Percentiles rank a stretch among this genome's conserved stretches.
Evolutionary conservation across 192 early-diverging fungal genomes (phyloP).

Genomic region (Globomyces pollinis-pini): DNA sequence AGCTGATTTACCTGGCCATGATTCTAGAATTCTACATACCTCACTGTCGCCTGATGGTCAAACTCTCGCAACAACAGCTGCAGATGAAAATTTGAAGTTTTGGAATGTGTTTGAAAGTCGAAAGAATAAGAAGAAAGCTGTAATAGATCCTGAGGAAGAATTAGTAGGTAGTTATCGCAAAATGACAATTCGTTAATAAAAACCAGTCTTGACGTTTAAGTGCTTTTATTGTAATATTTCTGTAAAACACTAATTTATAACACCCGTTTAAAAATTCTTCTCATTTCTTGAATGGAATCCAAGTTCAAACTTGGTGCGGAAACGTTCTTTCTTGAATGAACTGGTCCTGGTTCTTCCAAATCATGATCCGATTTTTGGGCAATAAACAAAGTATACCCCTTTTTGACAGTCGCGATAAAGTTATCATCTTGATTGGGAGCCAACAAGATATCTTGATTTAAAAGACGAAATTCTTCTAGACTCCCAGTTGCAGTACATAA

Average conservation of each 20-base stretch:
- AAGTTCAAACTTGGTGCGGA: conserved; percentile 1
- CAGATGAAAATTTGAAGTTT: conserved; percentile 51
- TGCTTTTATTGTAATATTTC: too few species aligned
- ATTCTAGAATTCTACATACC: conserved; percentile 36
- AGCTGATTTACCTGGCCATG: conserved; percentile 45
- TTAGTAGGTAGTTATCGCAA: not conserved
- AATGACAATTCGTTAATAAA: not conserved
- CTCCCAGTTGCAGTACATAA: not conserved
- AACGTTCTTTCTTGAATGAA: not conserved
- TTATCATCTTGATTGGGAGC: not conserved
- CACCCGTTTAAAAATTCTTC: too few species aligned
- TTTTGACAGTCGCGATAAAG: conserved; percentile 5
- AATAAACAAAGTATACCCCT: conserved; percentile 5
- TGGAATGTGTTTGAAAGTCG: conserved; percentile 49
- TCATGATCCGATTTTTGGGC: not conserved
- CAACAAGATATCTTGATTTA: conserved; percentile 6
- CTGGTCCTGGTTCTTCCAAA: too few species aligned
- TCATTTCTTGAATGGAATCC: not conserved
- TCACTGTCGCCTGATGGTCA: conserved; percentile 49
- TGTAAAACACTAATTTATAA: too few species aligned
- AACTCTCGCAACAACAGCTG: conserved; percentile 39
- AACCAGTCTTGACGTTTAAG: too few species aligned
- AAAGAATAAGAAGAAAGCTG: conserved; percentile 3
- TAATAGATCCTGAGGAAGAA: not conserved
- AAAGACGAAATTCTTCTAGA: conserved; percentile 1